Evolutionary conservation across 2,329 filamentous ascomycete genomes (phyloP).

Genomic region (Bertia moriformis): DNA sequence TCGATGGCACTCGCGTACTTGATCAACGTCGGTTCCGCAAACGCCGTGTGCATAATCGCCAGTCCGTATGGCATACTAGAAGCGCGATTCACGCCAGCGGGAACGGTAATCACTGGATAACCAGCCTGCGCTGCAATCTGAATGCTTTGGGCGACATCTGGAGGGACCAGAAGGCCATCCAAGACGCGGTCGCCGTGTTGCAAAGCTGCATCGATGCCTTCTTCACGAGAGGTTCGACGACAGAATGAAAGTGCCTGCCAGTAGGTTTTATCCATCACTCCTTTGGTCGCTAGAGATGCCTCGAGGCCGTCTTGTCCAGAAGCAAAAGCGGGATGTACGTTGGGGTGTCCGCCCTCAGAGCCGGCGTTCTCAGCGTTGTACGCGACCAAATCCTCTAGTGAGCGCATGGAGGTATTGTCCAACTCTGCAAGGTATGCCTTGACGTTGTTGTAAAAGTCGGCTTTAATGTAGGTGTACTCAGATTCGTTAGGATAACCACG

Average conservation of each 20-base stretch:
- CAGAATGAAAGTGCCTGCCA: constrained; percentile 49
- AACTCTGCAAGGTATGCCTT: constrained; percentile 47
- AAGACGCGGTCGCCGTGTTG: constrained; percentile 25
- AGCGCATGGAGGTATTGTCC: constrained; percentile 40
- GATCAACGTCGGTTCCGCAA: constrained; percentile 4
- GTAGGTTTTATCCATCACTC: constrained; percentile 49
- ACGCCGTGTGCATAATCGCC: constrained; percentile 26
- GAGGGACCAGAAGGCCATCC: constrained; percentile 52
- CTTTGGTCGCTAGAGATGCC: constrained; percentile 44
- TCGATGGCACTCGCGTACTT: constrained; percentile 6
- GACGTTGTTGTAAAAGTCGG: constrained; percentile 52
- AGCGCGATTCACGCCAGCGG: constrained; percentile 36
- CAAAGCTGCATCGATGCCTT: constrained; percentile 58
- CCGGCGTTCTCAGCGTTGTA: constrained; percentile 51
- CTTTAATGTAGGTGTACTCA: constrained; percentile 60
- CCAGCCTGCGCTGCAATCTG: constrained; percentile 64
- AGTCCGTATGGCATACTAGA: constrained; percentile 49
- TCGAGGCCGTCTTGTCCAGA: constrained; percentile 61
- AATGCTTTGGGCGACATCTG: constrained; percentile 52
- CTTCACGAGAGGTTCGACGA: constrained; percentile 39
- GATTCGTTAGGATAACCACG: constrained; percentile 57
- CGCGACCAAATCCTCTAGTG: constrained; percentile 49
- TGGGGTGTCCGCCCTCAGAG: constrained; percentile 50
- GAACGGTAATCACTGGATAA: constrained; percentile 59
- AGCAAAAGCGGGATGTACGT: constrained; percentile 45